These are phyloP conservation scores for Verticillium tricorpus DNA, from an alignment of 2,329 filamentous ascomycete genomes.

Conservation along the genomic window DNA sequence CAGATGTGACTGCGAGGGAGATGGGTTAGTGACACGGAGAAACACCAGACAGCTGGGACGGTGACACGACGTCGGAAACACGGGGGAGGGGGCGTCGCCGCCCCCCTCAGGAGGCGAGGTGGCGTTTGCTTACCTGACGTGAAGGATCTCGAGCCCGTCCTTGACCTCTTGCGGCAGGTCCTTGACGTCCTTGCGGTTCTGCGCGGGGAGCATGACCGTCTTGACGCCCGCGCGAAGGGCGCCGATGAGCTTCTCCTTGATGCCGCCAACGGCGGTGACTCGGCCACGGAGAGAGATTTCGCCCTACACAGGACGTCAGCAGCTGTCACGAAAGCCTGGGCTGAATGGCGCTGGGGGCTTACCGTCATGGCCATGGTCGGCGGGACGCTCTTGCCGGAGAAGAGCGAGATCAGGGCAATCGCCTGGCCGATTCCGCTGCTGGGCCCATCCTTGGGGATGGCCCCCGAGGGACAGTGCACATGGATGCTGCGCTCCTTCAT, in stretches of 20 bases:
- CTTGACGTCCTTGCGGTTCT: slow-evolving; percentile 88
- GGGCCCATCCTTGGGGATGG: slow-evolving; percentile 89
- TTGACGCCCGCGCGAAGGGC: slow-evolving; percentile 91
- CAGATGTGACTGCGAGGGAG: slow-evolving; percentile 68
- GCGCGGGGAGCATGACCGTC: slow-evolving; percentile 80
- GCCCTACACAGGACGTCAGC: slow-evolving; percentile 36
- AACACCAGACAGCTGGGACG: slow-evolving; percentile 9
- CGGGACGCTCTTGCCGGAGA: slow-evolving; percentile 79
- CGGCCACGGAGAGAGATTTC: slow-evolving; percentile 78
- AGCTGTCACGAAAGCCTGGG: slow-evolving; percentile 6
- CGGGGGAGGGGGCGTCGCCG: background rate
- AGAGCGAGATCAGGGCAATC: slow-evolving; percentile 85
- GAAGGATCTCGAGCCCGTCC: slow-evolving; percentile 80
- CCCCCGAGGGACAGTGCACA: slow-evolving; percentile 91
- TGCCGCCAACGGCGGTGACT: slow-evolving; percentile 91
- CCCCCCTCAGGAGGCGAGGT: slow-evolving; percentile 10
- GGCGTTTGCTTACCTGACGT: slow-evolving; percentile 65
- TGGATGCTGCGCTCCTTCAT: slow-evolving; percentile 95
- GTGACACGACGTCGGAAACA: background rate
- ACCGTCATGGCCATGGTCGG: slow-evolving; percentile 94
- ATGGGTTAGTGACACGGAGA: slow-evolving; percentile 14
- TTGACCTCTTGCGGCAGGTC: slow-evolving; percentile 89
- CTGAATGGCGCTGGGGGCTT: slow-evolving; percentile 24
- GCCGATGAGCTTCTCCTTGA: slow-evolving; percentile 98
- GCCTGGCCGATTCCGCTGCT: slow-evolving; percentile 91